Conservation (phyloP, 1,284 basidiomycete genomes). For the Puccinia polysora region DNA sequence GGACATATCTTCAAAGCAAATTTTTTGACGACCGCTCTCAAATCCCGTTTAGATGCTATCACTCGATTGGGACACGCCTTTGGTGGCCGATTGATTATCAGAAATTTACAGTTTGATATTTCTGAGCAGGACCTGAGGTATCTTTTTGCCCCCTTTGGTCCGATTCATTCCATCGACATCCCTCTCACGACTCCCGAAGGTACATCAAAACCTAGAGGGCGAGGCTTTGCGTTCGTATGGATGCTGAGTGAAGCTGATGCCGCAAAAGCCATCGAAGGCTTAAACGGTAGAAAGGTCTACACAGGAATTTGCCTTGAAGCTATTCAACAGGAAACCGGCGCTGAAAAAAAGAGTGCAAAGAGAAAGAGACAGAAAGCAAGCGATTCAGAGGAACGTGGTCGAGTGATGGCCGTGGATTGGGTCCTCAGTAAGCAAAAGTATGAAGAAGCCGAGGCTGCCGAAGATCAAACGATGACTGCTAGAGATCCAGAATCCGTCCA, state of each 20-base stretch:
- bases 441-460: conserved; percentile 62
- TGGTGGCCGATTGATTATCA: conserved; percentile 78
- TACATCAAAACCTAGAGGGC: conserved; percentile 48
- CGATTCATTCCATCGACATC: conserved; percentile 78
- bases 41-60: conserved; percentile 69
- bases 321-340: conserved; percentile 67
- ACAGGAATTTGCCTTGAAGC: conserved; percentile 66
- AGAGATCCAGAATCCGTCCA: too few species aligned
- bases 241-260: conserved; percentile 81
- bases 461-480: conserved; percentile 53
- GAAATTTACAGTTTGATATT: conserved; percentile 74
- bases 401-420: conserved; percentile 91
- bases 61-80: conserved; percentile 56
- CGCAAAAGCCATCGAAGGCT: conserved; percentile 71
- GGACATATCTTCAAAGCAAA: conserved; percentile 89
- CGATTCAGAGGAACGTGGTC: conserved; percentile 57
- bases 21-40: conserved; percentile 79
- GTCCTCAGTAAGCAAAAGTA: conserved; percentile 89
- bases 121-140: conserved; percentile 80
- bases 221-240: conserved; percentile 93
- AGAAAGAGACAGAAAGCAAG: conserved; percentile 54
- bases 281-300: conserved; percentile 71
- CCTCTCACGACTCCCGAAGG: conserved; percentile 56
- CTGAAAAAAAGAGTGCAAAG: conserved; percentile 64
- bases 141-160: conserved; percentile 80